Evolutionary conservation across 805 yeast genomes (phyloP), one percentile per base, ranked within the genome.

Genomic region (Starmerella tilneyi): DNA sequence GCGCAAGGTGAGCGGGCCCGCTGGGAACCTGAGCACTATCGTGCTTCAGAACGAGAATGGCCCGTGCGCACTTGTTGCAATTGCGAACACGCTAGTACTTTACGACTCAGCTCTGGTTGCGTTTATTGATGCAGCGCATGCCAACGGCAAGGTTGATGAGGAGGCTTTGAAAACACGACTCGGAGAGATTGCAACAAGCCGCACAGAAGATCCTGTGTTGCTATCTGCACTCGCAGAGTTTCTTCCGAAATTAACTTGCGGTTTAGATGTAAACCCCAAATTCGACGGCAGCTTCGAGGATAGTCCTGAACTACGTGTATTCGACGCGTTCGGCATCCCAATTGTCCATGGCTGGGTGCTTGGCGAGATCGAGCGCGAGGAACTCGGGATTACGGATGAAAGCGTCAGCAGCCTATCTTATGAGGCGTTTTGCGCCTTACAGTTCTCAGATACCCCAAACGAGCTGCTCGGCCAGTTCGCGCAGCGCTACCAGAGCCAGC

Each of bases 51-150:
- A 84, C 50, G 68, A 65, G 39, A 84, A 85, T 57, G 96, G 96
- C 0, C 94, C 96, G 0, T 86, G 95, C 59, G 94, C 94, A 2
- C 62, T 88, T 30, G 71, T 88, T 12, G 88, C 95, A 0, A 63
- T 88, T 32, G 71, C 76, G 40, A 88, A 88, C 59, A 73, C 84
- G 0, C 59, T 88, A 13, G 59, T 84, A 6, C 61, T 86, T 16
- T 64, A 76, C 3, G 70, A 70, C 36, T 20, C 53, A 1, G 49
- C 54, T 2, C 42, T 52, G 42, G 53, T 50, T 3, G 45, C 46
- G 5, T 44, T 20, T 20, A 34, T 52, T 3, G 11, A n/a, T 2
- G 17, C 39, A 7, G 20, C 11, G 7, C 17, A 15, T 11, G 19
- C 11, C 6, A 28, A 32, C 12, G 16, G 8, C 6, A 1, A 13